Evolutionary conservation across 208 protist genomes (phyloP), one percentile per base, ranked within the genome.

Genomic region (Leishmania amazonensis): DNA sequence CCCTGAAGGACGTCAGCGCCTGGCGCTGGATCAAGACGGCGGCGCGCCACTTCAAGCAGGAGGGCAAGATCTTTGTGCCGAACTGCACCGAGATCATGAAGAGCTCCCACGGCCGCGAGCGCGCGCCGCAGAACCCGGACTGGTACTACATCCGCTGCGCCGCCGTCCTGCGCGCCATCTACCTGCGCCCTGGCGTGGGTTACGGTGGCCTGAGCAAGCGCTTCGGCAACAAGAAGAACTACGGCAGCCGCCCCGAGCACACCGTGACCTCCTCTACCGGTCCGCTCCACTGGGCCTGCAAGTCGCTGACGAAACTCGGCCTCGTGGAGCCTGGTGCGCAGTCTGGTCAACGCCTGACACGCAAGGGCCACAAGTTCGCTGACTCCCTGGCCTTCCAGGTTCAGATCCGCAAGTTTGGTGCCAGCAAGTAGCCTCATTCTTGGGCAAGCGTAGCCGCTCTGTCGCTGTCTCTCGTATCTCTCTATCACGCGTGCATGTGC

Each of bases 111-210:
- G 92, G 94, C 86, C 99, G 98, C 91, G 98, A 99, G 89, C 94
- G 99, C 75, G 94, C 97, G 81, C 99, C 99, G 76, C 93, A 96
- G 87, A 98, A 99, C 93, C 91, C 96, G 79, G 98, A 99, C 94
- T 99, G 99, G 99, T 99, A 98, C 91, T 99, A 99, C 94, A 93
- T 99, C 88, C 98, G 98, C 84, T 95, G 91, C 85, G 99, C 99
- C 75, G 95, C 98, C 71, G 94, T 99, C 47, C 98, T 99, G 76
- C 98, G 99, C 90, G 96, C 97, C 83, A 90, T 99, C 79, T 99
- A 99, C 93, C 81, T 99, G 47, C 96, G 97, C 87, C 94, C 95
- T 60, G 97, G 97, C 80, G 92, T 95, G 40, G 98, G 99, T 87
- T 98, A 99, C 85, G 98, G 93, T 72, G 91, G 90, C 53, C 94